Base-by-base conservation (phyloP, 768 basidiomycete genomes). In the Suillus plorans region DNA sequence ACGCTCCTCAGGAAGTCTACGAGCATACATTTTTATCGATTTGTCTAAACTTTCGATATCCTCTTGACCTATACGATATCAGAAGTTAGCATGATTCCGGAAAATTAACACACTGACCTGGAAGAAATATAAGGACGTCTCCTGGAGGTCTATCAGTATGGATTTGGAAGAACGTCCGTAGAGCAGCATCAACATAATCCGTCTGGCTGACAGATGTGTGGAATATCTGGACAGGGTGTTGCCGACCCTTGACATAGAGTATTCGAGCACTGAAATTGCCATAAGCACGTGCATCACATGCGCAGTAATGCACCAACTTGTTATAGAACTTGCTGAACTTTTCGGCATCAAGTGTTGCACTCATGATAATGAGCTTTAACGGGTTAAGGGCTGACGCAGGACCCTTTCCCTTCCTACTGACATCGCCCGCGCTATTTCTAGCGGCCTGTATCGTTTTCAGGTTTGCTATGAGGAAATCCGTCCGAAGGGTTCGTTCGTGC, bases 321-420 rank as follows among this genome's bases (percentile, higher is more conserved):
- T 88, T 74, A 72, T 91, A 97, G 77, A 97, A 99, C 37, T 80
- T 82, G 77, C 91, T 92, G 75, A 99, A 99, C 68, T 93, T 94
- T 69, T 96, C 90, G 0, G 96, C 96, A 72, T 99, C 96, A 42
- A 99, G 83, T 8, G 97, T 99, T 4, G 97, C 97, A 75, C 94
- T 95, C 97, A 99, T 99, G 68, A 99, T 85, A 25, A 99, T 85
- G 45, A 99, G 84, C 75, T 96, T 99, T 65, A 99, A 84, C 18
- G 91, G 89, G 65, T 87, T 88, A 3, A 81, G 71, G 49, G 73
- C 72, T 16, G 73, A 70, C 2, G 71, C 69, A 18, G 77, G 73
- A 16, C 71, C 72, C 58, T 84, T 79, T 56, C 71, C 77, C 60
- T 84, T 79, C 49, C 72, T 77, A 69, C 86, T 88, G 47, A 79